These are phyloP conservation scores for Lumnitzera littorea DNA, from an alignment of 345 rosid species.

Conservation along the genomic window DNA sequence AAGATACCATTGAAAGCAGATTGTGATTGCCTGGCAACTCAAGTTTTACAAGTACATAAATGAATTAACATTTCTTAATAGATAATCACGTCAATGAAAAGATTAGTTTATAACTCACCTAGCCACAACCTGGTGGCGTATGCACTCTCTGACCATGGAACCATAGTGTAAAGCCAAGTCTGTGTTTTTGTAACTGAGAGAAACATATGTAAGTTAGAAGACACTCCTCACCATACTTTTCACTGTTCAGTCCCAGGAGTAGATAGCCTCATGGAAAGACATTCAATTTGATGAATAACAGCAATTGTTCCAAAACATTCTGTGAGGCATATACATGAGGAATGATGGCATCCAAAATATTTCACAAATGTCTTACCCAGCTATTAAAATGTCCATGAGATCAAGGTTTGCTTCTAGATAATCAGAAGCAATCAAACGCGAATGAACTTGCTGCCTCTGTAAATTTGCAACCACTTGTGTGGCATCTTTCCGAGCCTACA, in stretches of 20 bases:
- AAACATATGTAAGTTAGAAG: neutral
- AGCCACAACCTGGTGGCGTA: conserved; percentile 27
- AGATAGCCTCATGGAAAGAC: neutral
- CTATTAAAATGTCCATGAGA: conserved; percentile 29
- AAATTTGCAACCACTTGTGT: conserved; percentile 44
- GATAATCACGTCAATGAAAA: neutral
- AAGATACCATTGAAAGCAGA: no score
- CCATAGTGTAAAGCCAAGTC: conserved; percentile 24
- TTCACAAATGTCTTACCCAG: conserved; percentile 22
- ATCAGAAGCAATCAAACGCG: conserved; percentile 26
- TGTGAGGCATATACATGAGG: neutral
- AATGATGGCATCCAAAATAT: no score
- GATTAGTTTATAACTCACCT: conserved; percentile 14
- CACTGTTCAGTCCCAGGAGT: no score
- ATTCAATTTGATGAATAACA: neutral
- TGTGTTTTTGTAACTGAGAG: conserved; percentile 20
- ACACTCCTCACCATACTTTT: neutral
- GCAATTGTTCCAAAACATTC: neutral
- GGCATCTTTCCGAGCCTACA: conserved; percentile 41
- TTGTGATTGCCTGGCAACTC: neutral
- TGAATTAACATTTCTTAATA: neutral
- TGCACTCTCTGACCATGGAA: conserved; percentile 26
- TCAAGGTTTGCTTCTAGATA: conserved; percentile 36
- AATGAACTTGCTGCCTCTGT: conserved; percentile 40
- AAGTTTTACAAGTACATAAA: neutral